Evolutionary conservation across 2,329 filamentous ascomycete species (phyloP).

Genomic region (Aspergillus melleus): DNA sequence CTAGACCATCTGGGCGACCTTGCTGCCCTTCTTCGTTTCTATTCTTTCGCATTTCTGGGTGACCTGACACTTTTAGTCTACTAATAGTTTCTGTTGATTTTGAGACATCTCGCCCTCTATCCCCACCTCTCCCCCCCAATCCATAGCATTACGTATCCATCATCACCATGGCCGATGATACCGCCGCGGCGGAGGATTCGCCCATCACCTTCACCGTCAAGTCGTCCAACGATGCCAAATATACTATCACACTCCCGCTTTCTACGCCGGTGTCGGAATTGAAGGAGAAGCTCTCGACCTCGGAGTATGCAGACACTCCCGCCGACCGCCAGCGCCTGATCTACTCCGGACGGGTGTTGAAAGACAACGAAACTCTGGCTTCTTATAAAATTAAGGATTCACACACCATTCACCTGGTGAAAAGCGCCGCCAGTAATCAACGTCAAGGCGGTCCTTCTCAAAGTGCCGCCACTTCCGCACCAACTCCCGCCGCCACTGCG

Average conservation of each 20-base stretch:
- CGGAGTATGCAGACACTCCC: constrained; percentile 83
- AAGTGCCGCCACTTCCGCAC: constrained; percentile 38
- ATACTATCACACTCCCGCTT: constrained; percentile 75
- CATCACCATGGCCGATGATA: constrained; percentile 43
- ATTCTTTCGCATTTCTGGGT: no score
- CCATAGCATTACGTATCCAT: constrained; percentile 9
- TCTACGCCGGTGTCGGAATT: constrained; percentile 78
- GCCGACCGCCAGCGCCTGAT: constrained; percentile 90
- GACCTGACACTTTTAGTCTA: neutral
- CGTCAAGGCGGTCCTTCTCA: constrained; percentile 58
- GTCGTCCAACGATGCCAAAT: constrained; percentile 86
- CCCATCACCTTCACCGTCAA: constrained; percentile 97
- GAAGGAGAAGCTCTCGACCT: constrained; percentile 80
- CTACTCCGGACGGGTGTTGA: constrained; percentile 95
- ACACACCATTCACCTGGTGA: constrained; percentile 95
- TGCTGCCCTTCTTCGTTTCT: neutral
- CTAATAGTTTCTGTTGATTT: constrained; percentile 1
- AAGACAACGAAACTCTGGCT: constrained; percentile 82
- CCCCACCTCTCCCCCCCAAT: constrained; percentile 7
- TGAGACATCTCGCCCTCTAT: constrained; percentile 8
- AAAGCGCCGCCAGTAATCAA: constrained; percentile 87
- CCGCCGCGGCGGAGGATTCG: constrained; percentile 58
- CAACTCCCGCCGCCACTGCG: constrained; percentile 31
- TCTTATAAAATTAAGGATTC: constrained; percentile 94
- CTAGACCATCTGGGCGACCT: neutral